phyloP scores from a whole-genome alignment of 495 filamentous ascomycete species.

The Neurospora cerealis region DNA sequence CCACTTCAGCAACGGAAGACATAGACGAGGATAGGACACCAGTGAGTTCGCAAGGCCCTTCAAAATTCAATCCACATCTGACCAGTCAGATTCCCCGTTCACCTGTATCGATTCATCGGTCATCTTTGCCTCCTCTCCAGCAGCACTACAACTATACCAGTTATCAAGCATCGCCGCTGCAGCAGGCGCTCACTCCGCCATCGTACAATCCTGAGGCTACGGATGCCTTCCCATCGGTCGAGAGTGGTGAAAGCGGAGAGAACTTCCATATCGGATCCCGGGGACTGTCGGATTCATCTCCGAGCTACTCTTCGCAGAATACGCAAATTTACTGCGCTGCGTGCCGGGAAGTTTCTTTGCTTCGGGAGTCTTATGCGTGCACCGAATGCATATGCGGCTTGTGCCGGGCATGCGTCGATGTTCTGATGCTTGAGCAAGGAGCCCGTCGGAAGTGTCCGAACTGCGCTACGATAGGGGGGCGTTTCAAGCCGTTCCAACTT shows the following conservation, averaged over 20 bases:
- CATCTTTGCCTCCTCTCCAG: constrained; percentile 65
- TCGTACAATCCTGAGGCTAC: constrained; percentile 53
- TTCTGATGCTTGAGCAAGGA: constrained; percentile 56
- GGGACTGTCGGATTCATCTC: constrained; percentile 45
- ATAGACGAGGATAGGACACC: constrained; percentile 78
- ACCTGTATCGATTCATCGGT: constrained; percentile 57
- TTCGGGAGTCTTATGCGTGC: constrained; percentile 80
- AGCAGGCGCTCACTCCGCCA: constrained; percentile 77
- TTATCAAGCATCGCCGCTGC: constrained; percentile 78
- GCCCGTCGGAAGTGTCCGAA: constrained; percentile 52
- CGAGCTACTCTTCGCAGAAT: constrained; percentile 43
- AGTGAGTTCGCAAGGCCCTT: constrained; percentile 42
- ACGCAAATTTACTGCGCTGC: constrained; percentile 84
- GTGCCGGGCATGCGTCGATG: constrained; percentile 74
- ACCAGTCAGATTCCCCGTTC: constrained; percentile 54
- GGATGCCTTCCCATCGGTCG: constrained; percentile 79
- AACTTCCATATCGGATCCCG: constrained; percentile 56
- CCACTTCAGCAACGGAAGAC: constrained; percentile 80
- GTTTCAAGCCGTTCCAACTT: constrained; percentile 58
- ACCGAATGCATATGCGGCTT: constrained; percentile 91
- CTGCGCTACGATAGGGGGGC: constrained; percentile 56
- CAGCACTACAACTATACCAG: constrained; percentile 50
- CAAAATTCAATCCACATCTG: constrained; percentile 26
- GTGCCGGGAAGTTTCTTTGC: constrained; percentile 60
- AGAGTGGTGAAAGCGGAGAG: constrained; percentile 49